A percentile compares a stretch with the other conserved stretches of the same genome.
These are phyloP conservation scores for Pisolithus orientalis DNA, from an alignment of 768 basidiomycete genomes.

Conservation along the genomic window DNA sequence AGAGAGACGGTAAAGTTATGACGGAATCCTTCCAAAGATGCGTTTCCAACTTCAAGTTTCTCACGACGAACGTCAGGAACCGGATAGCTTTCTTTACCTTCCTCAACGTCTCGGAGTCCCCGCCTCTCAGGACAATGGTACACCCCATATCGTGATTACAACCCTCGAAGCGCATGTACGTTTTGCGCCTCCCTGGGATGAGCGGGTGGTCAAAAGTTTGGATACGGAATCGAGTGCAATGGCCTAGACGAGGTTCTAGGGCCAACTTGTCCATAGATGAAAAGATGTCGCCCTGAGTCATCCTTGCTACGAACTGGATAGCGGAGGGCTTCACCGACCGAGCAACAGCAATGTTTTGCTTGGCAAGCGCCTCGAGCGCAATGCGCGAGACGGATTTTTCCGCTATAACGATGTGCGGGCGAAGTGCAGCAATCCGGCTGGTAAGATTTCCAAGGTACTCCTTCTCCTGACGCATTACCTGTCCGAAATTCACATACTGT, in stretches of 20 bases:
- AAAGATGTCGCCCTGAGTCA: slow-evolving; percentile 92
- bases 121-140: slow-evolving; percentile 88
- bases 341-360: slow-evolving; percentile 86
- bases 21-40: slow-evolving; percentile 90
- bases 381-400: slow-evolving; percentile 88
- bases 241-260: slow-evolving; percentile 81
- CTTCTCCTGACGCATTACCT: slow-evolving; percentile 87
- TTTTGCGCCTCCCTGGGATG: slow-evolving; percentile 92
- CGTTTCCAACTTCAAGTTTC: slow-evolving; percentile 90
- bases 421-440: slow-evolving; percentile 80
- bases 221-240: slow-evolving; percentile 78
- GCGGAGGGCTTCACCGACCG: slow-evolving; percentile 84
- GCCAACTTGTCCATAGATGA: slow-evolving; percentile 94
- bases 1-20: slow-evolving; percentile 64
- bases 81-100: slow-evolving; percentile 90
- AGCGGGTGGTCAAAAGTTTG: slow-evolving; percentile 93
- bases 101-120: slow-evolving; percentile 69
- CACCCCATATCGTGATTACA: slow-evolving; percentile 91
- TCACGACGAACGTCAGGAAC: slow-evolving; percentile 87
- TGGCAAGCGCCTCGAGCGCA: slow-evolving; percentile 80
- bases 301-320: slow-evolving; percentile 81
- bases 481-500: slow-evolving; percentile 89
- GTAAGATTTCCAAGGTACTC: slow-evolving; percentile 88
- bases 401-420: slow-evolving; percentile 89
- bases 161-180: slow-evolving; percentile 97